Evolutionary conservation across 169 alveolate species (phyloP), one percentile per base, ranked within the genome.

Genomic region (Amoebophrya sp.): DNA sequence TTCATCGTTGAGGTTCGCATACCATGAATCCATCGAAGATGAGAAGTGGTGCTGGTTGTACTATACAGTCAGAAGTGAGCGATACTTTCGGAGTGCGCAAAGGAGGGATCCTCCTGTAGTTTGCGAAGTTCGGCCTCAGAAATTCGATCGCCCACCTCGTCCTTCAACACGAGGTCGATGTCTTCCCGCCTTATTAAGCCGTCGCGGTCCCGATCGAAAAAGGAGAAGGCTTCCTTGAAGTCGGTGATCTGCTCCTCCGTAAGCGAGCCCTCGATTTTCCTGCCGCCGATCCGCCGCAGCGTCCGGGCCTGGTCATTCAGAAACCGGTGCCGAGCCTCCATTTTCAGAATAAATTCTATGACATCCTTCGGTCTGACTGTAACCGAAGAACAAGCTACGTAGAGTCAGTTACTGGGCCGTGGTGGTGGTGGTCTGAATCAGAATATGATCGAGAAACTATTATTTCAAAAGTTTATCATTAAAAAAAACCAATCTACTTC

Each of bases 241-340:
- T 98, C 99, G 87, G 99, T 98, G 88, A 98, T 98, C 93, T 97
- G 98, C 94, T 98, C 99, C 93, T 98, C 99, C 41, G 99, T 97
- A 88, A 97, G 93, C 94, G 96, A 95, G 92, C 97, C 99, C 91
- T 98, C 99, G 99, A 98, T 97, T 89, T 91, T 90, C 39, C 48
- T 90, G 34, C 7, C 4, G 7, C 78, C 78, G 2, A 58, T 16
- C 29, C 78, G 78, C 0, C 78, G 26, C 78, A 58, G 78, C 10
- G 78, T n/a, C 2, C 34, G 26, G 29, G 39, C 78, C 78, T 58
- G 29, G 23, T 16, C 26, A 2, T 16, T 4, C 26, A 58, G 29
- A n/a, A 7, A 58, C 78, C 34, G 78, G 29, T 58, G 78, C 2
- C 78, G 78, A 16, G 78, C 78, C 78, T 58, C 78, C 78, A 58